These are phyloP conservation scores for Sugiyamaella paludigena DNA, from an alignment of 1,139 yeast species.

Conservation along the genomic window DNA sequence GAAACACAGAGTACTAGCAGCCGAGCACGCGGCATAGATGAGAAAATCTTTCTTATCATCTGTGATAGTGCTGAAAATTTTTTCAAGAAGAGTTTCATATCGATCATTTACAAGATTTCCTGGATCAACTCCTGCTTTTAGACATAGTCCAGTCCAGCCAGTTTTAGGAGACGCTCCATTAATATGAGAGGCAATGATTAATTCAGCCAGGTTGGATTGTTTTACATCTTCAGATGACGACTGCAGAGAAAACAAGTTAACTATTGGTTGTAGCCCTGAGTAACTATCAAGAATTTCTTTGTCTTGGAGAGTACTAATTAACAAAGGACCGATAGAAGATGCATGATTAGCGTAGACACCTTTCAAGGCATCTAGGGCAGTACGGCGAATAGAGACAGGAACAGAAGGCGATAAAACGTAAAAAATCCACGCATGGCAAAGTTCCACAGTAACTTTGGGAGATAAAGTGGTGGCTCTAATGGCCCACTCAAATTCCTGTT, in stretches of 20 bases:
- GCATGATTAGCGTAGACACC: constrained; percentile 18
- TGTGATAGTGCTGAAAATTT: constrained; percentile 31
- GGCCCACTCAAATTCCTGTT: constrained; percentile 30
- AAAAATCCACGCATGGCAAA: constrained; percentile 33
- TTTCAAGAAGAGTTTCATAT: constrained; percentile 42
- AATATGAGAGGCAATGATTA: constrained; percentile 60
- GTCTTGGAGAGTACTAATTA: constrained; percentile 23
- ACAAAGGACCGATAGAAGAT: constrained; percentile 16
- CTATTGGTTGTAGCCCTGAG: constrained; percentile 5
- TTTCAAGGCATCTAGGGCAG: constrained; percentile 13
- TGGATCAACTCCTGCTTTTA: constrained; percentile 63
- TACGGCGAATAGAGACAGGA: constrained; percentile 16
- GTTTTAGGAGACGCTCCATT: constrained; percentile 43
- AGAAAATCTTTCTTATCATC: constrained; percentile 20
- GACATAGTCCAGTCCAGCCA: constrained; percentile 81
- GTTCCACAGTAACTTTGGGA: constrained; percentile 30
- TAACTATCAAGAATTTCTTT: constrained; percentile 30
- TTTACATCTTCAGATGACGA: constrained; percentile 32
- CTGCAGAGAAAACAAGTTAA: constrained; percentile 21
- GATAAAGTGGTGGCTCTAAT: constrained; percentile 25
- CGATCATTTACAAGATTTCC: constrained; percentile 50
- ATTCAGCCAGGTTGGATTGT: constrained; percentile 40
- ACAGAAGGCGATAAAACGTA: constrained; percentile 23
- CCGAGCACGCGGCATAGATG: constrained; percentile 48
- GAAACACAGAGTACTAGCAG: constrained; percentile 51